These are phyloP conservation scores for Mycena citricolor DNA, from an alignment of 1,284 basidiomycete genomes.

Conservation along the genomic window DNA sequence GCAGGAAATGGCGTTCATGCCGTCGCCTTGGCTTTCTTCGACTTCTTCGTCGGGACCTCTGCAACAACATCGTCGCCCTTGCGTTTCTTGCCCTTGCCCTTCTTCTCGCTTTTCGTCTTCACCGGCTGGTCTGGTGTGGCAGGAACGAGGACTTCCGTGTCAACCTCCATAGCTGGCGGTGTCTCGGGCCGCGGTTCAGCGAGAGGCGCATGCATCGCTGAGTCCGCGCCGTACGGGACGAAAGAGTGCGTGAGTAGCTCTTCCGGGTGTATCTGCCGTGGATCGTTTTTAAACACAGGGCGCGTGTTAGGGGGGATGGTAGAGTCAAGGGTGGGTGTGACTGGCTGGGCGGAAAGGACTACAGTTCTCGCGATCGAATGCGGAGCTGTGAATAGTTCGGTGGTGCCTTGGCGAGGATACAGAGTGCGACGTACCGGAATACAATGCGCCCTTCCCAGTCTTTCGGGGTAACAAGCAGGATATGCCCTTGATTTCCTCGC, in stretches of 20 bases:
- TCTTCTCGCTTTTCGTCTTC: slow-evolving; percentile 32
- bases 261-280: slow-evolving; percentile 56
- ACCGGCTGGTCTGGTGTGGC: slow-evolving; percentile 20
- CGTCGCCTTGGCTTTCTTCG: slow-evolving; percentile 44
- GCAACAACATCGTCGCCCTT: slow-evolving; percentile 41
- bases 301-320: slow-evolving; percentile 22
- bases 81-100: slow-evolving; percentile 45
- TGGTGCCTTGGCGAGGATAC: slow-evolving; percentile 14
- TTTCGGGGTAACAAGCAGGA: slow-evolving; percentile 64
- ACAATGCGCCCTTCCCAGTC: slow-evolving; percentile 58
- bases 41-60: slow-evolving; percentile 36
- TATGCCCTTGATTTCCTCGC: slow-evolving; percentile 61
- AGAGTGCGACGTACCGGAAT: slow-evolving; percentile 43
- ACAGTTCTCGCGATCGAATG: slow-evolving; percentile 57
- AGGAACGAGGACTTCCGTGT: slow-evolving; percentile 17
- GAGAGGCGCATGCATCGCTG: no score
- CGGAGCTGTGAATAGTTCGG: slow-evolving; percentile 43
- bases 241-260: slow-evolving; percentile 65
- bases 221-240: slow-evolving; percentile 63
- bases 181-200: slow-evolving; percentile 10
- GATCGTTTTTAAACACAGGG: slow-evolving; percentile 47
- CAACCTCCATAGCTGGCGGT: slow-evolving; percentile 13
- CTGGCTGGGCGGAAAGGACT: slow-evolving; percentile 50
- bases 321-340: slow-evolving; percentile 22
- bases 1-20: slow-evolving; percentile 13